A percentile compares a stretch with the other conserved stretches of the same genome.
Conservation (phyloP, 2,329 filamentous ascomycete species). For the Phialophora tarda region DNA sequence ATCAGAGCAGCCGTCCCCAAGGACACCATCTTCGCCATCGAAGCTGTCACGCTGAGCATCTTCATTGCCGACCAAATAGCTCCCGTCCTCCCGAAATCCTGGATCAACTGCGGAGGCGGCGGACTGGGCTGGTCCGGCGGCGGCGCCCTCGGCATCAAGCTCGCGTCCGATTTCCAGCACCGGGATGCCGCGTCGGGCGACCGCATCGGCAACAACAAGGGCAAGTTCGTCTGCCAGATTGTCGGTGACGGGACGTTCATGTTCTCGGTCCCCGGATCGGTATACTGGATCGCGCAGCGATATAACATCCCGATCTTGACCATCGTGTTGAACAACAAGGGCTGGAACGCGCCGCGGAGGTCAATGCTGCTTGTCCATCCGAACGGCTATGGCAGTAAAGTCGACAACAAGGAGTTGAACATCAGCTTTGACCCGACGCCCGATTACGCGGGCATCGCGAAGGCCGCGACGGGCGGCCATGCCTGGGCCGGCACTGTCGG, state of each 20-base stretch:
- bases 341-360: conserved; percentile 70
- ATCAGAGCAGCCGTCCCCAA: conserved; percentile 63
- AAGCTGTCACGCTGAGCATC: conserved; percentile 74
- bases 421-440: conserved; percentile 70
- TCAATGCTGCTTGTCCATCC: conserved; percentile 70
- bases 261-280: conserved; percentile 68
- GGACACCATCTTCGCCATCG: conserved; percentile 76
- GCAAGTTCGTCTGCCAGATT: conserved; percentile 67
- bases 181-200: conserved; percentile 44
- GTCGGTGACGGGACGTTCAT: conserved; percentile 72
- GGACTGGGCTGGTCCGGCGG: conserved; percentile 83
- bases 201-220: conserved; percentile 49
- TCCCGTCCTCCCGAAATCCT: conserved; percentile 70
- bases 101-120: conserved; percentile 81
- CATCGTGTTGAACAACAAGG: conserved; percentile 72
- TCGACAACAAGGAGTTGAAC: conserved; percentile 68
- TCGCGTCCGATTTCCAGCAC: conserved; percentile 64
- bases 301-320: conserved; percentile 71
- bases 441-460: conserved; percentile 71
- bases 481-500: conserved; percentile 64
- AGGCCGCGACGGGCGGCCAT: conserved; percentile 66
- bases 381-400: conserved; percentile 65
- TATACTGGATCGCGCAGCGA: conserved; percentile 71
- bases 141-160: conserved; percentile 75
- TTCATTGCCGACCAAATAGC: conserved; percentile 74